Evolutionary conservation across 2,329 filamentous ascomycete species (phyloP).

Genomic region (Moelleriella libera): DNA sequence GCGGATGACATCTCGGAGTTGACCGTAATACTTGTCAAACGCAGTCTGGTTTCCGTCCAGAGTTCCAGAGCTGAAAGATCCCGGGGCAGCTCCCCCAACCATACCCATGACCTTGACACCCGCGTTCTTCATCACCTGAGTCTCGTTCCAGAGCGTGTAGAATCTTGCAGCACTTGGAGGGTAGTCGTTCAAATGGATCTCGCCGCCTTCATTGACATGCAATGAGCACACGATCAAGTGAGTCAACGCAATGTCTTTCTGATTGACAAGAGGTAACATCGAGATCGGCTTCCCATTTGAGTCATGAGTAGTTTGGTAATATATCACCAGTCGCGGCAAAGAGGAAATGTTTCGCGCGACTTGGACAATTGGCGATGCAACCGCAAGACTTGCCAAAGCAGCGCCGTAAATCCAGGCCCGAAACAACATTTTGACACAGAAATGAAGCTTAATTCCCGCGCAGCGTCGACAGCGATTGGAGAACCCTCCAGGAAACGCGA

Average conservation of each 20-base stretch:
- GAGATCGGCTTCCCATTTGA: conserved; percentile 26
- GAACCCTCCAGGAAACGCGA: too few relatives aligned
- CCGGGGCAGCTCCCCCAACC: conserved; percentile 68
- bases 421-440: not conserved
- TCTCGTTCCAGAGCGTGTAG: conserved; percentile 62
- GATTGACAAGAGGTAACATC: conserved; percentile 28
- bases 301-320: conserved; percentile 33
- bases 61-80: conserved; percentile 37
- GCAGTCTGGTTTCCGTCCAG: conserved; percentile 40
- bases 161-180: conserved; percentile 49
- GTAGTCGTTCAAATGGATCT: conserved; percentile 66
- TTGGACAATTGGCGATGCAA: not conserved
- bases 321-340: conserved; percentile 27
- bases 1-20: conserved; percentile 48
- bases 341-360: not conserved
- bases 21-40: conserved; percentile 60
- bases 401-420: not conserved
- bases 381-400: not conserved
- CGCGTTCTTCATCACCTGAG: conserved; percentile 50
- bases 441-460: too few relatives aligned
- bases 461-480: too few relatives aligned
- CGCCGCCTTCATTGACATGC: conserved; percentile 55
- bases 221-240: conserved; percentile 75
- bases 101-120: conserved; percentile 72
- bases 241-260: conserved; percentile 36